Evolutionary conservation across 1,284 basidiomycete genomes (phyloP), one percentile per base, ranked within the genome.

Genomic region (Trametes hirsuta): DNA sequence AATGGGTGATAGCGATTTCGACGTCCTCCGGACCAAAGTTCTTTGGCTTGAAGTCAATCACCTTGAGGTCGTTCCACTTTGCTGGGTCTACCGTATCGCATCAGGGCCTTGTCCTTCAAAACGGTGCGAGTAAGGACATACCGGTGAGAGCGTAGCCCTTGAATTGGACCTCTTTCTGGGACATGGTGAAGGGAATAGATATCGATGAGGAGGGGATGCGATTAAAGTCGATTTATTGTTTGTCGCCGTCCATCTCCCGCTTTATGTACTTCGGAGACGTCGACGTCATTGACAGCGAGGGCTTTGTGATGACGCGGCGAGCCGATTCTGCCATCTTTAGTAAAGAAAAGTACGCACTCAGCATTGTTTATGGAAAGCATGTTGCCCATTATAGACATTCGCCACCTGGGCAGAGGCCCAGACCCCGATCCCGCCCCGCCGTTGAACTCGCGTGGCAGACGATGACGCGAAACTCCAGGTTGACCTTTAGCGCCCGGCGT

Each of bases 21-120:
- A 78, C 68, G 58, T 77, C 76, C 18, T 72, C 66, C 4, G 71
- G 66, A 18, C 68, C 58, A 65, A 72, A 74, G 2, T 64, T 70
- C 66, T 77, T 77, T 0, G 75, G 74, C 60, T 71, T 57, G 63
- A 72, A 69, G 0, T 64, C 73, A 41, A 79, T 76, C 34, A 83
- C 67, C 53, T 79, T 67, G 57, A 81, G 76, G 36, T 81, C 68
- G 47, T 73, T 73, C 78, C 79, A 80, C 11, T 76, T 71, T 24
- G 57, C 49, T 0, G 65, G 63, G 46, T 69, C 65, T 68, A 22
- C 1, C 0, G 10, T 8, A 11, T 1, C 10, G 15, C 6, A 15
- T 37, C 18, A 46, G 22, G 12, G 18, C 6, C 6, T 37, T 6
- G 34, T 0, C 14, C 4, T 30, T 4, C 30, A 15, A 2, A 8